Evolutionary conservation across 2,329 filamentous ascomycete genomes (phyloP), one percentile per base, ranked within the genome.

Genomic region (Allantophomopsis lycopodina): DNA sequence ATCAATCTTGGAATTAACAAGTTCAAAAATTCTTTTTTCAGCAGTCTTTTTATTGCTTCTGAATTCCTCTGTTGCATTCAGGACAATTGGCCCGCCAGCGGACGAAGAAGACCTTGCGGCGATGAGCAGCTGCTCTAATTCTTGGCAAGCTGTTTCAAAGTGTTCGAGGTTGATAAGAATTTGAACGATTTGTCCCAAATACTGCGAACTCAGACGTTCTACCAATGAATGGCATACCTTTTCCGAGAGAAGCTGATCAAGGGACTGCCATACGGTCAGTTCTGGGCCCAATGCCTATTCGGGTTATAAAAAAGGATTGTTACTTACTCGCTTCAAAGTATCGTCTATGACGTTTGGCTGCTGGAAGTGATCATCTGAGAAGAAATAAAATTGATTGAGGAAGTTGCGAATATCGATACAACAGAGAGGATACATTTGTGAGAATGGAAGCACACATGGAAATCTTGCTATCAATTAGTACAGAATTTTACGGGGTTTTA

Each of bases 391-490:
- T 55, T 96, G 88, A 58, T 95, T 95, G 43, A 96, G 67, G 58
- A 98, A 96, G 59, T 95, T 95, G 32, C 89, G 77, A 51, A 98
- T 95, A 54, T 96, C 87, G 56, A 96, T 96, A 64, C 91, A 98
- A 61, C 91, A 95, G 23, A 96, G 70, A 1, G 91, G 89, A 56
- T 98, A 98, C 91, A 98, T 98, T 52, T 96, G 88, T 11, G 88
- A 95, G 58, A 98, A 98, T 1, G 91, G 93, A 2, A 98, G 67
- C n/a, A 95, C 85, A 50, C 83, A 93, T 5, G 91, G 93, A 56
- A 94, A 94, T 11, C 83, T 88, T 45, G 17, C 10, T 16, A 12
- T 11, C 11, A 12, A 32, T 49, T 32, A 44, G 30, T 10, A 28
- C 28, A 20, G 34, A 15, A 31, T 16, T 2, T 53, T 23, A 30